phyloP scores from a whole-genome alignment of 345 rosid genomes.

The Geranium brycei region DNA sequence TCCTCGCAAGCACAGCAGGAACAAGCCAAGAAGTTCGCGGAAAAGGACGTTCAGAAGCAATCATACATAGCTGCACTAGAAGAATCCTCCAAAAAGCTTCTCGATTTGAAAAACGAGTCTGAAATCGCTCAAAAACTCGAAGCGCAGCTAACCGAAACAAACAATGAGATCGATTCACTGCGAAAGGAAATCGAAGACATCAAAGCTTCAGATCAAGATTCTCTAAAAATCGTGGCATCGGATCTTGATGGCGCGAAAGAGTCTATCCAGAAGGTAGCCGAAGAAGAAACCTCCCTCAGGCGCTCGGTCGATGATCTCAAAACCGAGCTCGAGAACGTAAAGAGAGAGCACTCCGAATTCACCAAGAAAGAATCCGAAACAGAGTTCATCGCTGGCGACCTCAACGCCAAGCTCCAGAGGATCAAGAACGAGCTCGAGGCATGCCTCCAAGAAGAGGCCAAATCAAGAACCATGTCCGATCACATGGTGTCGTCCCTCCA shows the following conservation, averaged over 20 bases:
- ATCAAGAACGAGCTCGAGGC: conserved; percentile 70
- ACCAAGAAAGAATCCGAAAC: conserved; percentile 75
- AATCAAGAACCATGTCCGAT: conserved; percentile 42
- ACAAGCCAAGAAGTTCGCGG: conserved; percentile 54
- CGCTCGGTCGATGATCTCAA: conserved; percentile 57
- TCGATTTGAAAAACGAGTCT: conserved; percentile 45
- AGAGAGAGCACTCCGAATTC: conserved; percentile 55
- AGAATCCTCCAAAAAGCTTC: conserved; percentile 45
- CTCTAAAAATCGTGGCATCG: conserved; percentile 44
- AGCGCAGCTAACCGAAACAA: conserved; percentile 45
- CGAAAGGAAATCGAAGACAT: conserved; percentile 61
- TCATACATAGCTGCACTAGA: conserved; percentile 53
- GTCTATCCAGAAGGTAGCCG: conserved; percentile 55
- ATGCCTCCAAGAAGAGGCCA: conserved; percentile 48
- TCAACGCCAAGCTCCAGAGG: conserved; percentile 64
- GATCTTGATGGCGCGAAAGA: conserved; percentile 84
- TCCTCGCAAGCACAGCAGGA: conserved; percentile 53
- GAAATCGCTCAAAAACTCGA: conserved; percentile 56
- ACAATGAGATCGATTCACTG: conserved; percentile 37
- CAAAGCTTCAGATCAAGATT: conserved; percentile 71
- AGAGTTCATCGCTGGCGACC: conserved; percentile 65
- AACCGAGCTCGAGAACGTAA: conserved; percentile 56
- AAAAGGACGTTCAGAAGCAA: conserved; percentile 52
- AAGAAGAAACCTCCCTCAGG: conserved; percentile 58
- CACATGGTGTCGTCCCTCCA: conserved; percentile 12